A percentile compares a stretch with the other conserved stretches of the same genome.
These are phyloP conservation scores for Trichoderma breve DNA, from an alignment of 2,329 filamentous ascomycete genomes.

Conservation along the genomic window DNA sequence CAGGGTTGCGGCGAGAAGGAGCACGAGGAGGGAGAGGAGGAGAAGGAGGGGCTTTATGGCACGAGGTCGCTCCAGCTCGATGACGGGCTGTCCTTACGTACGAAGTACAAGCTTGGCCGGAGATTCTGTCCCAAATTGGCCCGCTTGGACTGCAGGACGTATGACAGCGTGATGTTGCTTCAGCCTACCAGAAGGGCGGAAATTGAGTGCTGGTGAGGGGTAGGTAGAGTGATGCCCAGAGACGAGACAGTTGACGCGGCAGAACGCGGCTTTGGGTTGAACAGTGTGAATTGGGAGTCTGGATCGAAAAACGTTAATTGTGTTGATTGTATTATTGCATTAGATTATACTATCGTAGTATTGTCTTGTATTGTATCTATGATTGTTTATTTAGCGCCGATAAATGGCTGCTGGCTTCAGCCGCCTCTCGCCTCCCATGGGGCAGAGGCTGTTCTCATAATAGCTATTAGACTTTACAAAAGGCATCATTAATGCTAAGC, in stretches of 20 bases:
- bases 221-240: constrained; percentile 9
- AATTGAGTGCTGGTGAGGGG: constrained; percentile 18
- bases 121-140: neutral
- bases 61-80: constrained; percentile 30
- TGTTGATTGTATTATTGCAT: neutral
- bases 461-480: neutral
- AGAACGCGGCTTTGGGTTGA: neutral
- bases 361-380: neutral
- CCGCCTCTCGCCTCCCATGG: neutral
- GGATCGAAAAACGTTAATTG: neutral
- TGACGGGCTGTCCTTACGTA: neutral
- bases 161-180: constrained; percentile 1
- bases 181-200: constrained; percentile 19
- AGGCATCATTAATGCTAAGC: neutral
- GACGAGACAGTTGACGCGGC: neutral
- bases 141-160: constrained; percentile 11
- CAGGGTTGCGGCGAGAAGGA: constrained; percentile 65
- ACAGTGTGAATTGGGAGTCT: neutral
- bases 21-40: constrained; percentile 51
- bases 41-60: constrained; percentile 32
- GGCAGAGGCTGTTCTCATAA: neutral
- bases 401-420: neutral
- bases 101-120: neutral
- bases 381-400: neutral
- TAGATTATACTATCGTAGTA: neutral